Conservation (phyloP, 1,139 yeast genomes). For the Suhomyces coccinellae region DNA sequence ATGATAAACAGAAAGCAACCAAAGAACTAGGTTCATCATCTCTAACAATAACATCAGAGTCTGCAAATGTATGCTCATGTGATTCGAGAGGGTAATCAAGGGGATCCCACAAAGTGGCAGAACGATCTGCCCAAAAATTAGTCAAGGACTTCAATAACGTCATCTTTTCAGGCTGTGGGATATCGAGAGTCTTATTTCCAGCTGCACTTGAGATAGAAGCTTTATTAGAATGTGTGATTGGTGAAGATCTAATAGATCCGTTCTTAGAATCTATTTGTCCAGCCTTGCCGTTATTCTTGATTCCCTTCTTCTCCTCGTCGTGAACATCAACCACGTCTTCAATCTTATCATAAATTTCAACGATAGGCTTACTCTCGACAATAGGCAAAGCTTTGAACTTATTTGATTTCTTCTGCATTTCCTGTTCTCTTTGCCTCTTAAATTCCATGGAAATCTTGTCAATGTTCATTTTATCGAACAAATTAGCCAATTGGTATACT, state of each 20-base stretch:
- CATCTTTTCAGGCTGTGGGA: conserved; percentile 61
- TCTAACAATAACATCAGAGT: conserved; percentile 88
- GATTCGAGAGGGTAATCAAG: conserved; percentile 77
- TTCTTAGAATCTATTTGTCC: not conserved
- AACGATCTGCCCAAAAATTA: conserved; percentile 96
- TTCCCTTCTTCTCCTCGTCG: conserved; percentile 21
- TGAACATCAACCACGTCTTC: conserved; percentile 74
- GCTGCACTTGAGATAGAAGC: conserved; percentile 3
- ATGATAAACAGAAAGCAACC: conserved; percentile 87
- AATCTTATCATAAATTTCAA: conserved; percentile 86
- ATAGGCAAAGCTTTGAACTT: conserved; percentile 76
- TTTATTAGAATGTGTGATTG: not conserved
- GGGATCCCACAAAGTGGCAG: conserved; percentile 95
- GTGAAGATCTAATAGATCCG: not conserved
- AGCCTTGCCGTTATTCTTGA: conserved; percentile 5
- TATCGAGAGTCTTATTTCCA: conserved; percentile 20
- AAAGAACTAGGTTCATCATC: conserved; percentile 97
- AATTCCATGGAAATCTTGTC: conserved; percentile 84
- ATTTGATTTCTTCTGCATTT: conserved; percentile 59
- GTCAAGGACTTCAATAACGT: conserved; percentile 82
- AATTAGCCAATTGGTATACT: conserved; percentile 65
- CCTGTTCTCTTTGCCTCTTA: conserved; percentile 81
- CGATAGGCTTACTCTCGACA: conserved; percentile 80
- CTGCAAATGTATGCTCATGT: conserved; percentile 89
- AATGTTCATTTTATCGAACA: conserved; percentile 74